A percentile compares a stretch with the other conserved stretches of the same genome.
Conservation (phyloP, 129 eudicot species). For the Lactuca sativa region DNA sequence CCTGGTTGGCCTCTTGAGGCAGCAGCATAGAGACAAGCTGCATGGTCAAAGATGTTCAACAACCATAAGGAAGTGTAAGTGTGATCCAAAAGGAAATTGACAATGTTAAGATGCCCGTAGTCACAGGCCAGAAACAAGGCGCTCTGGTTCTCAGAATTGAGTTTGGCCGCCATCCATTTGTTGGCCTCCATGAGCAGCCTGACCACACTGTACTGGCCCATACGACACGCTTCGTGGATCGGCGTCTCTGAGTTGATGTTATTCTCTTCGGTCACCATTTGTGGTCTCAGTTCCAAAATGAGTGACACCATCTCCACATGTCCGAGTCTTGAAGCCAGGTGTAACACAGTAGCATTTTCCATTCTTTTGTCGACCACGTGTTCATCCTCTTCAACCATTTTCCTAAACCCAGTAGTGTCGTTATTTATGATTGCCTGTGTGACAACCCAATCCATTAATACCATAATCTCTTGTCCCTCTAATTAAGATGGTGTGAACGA, state of each 20-base stretch:
- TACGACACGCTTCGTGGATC: conserved; percentile 29
- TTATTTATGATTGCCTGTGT: conserved; percentile 16
- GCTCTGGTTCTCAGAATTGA: conserved; percentile 21
- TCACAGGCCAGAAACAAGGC: conserved; percentile 27
- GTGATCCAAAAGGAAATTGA: conserved; percentile 17
- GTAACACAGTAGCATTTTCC: conserved; percentile 18
- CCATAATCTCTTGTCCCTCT: conserved; percentile 12
- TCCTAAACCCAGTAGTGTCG: background rate
- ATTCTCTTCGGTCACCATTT: conserved; percentile 21
- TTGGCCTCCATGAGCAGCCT: conserved; percentile 13
- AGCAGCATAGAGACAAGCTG: conserved; percentile 18
- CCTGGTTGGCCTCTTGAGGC: conserved; percentile 30
- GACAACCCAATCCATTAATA: conserved; percentile 10
- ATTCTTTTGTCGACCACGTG: conserved; percentile 23
- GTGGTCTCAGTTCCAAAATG: conserved; percentile 21
- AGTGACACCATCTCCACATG: conserved; percentile 15
- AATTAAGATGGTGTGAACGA: too few relatives aligned
- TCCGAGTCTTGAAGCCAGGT: conserved; percentile 27
- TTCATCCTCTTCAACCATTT: conserved; percentile 19
- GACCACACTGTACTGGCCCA: conserved; percentile 15
- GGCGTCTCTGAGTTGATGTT: conserved; percentile 18
- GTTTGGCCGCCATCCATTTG: conserved; percentile 24
- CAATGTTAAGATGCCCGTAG: conserved; percentile 29
- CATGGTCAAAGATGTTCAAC: conserved; percentile 8
- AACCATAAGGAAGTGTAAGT: conserved; percentile 14